These are phyloP conservation scores for Astraeus odoratus DNA, from an alignment of 768 basidiomycete species.

Conservation along the genomic window DNA sequence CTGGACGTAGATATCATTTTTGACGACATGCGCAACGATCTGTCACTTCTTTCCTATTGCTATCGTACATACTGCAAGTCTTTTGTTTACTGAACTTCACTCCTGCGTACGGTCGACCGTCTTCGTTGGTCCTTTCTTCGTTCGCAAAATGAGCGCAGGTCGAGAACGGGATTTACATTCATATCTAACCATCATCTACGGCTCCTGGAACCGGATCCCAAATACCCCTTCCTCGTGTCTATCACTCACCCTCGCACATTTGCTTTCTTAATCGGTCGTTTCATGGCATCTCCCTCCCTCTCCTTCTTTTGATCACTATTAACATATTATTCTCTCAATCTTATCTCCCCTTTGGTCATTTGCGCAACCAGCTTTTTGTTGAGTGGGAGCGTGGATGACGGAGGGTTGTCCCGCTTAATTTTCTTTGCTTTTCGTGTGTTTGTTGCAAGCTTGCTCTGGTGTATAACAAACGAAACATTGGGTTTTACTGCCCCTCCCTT, in stretches of 20 bases:
- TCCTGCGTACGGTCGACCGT: too few species aligned
- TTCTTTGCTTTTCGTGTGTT: neutral
- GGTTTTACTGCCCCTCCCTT: neutral
- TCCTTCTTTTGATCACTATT: neutral
- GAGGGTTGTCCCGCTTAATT: neutral
- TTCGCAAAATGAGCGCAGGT: neutral
- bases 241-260: neutral
- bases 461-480: neutral
- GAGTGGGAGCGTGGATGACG: neutral
- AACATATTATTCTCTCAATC: slow-evolving; percentile 3
- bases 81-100: slow-evolving; percentile 9
- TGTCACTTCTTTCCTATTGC: slow-evolving; percentile 18
- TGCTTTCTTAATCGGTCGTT: neutral
- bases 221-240: neutral
- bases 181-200: neutral
- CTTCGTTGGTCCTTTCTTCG: too few species aligned
- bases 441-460: neutral
- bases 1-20: slow-evolving; percentile 16
- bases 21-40: slow-evolving; percentile 27
- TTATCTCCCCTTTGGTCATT: neutral
- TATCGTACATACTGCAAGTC: slow-evolving; percentile 27
- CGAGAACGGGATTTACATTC: neutral
- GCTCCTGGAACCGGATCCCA: neutral
- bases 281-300: neutral
- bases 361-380: neutral